Evolutionary conservation across 345 rosid genomes (phyloP).

Genomic region (Eucalyptus polybractea): DNA sequence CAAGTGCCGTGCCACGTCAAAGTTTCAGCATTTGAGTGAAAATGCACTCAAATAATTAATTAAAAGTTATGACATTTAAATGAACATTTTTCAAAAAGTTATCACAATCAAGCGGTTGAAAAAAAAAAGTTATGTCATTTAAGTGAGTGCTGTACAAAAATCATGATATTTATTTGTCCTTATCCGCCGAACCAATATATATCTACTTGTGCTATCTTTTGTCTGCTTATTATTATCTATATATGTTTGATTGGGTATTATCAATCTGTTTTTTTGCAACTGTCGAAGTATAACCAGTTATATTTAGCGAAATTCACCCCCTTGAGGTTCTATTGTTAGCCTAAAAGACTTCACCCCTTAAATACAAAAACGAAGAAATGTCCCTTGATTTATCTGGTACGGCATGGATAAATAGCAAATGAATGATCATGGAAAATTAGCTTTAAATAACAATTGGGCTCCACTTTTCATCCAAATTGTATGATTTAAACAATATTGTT

Average conservation of each 20-base stretch:
- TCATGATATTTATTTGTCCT: too few relatives aligned
- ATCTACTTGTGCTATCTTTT: neutral
- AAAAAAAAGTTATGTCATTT: neutral
- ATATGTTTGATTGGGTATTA: neutral
- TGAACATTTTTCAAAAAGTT: too few relatives aligned
- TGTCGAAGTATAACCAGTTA: neutral
- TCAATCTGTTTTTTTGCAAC: neutral
- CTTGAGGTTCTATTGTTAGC: neutral
- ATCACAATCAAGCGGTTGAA: too few relatives aligned
- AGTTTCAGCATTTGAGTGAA: neutral
- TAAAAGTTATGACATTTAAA: too few relatives aligned
- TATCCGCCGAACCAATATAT: neutral
- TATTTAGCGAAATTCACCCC: neutral
- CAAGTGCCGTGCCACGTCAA: neutral
- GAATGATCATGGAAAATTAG: neutral
- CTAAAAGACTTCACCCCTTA: neutral
- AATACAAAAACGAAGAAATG: neutral
- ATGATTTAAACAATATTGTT: too few relatives aligned
- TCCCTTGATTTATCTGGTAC: neutral
- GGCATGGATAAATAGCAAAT: neutral
- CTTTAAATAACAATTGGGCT: neutral
- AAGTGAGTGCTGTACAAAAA: rapidly evolving
- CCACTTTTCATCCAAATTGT: neutral
- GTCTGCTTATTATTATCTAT: neutral
- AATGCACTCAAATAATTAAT: too few relatives aligned